Evolutionary conservation across 768 basidiomycete species (phyloP).

Genomic region (Leucosporidium creatinivorum): DNA sequence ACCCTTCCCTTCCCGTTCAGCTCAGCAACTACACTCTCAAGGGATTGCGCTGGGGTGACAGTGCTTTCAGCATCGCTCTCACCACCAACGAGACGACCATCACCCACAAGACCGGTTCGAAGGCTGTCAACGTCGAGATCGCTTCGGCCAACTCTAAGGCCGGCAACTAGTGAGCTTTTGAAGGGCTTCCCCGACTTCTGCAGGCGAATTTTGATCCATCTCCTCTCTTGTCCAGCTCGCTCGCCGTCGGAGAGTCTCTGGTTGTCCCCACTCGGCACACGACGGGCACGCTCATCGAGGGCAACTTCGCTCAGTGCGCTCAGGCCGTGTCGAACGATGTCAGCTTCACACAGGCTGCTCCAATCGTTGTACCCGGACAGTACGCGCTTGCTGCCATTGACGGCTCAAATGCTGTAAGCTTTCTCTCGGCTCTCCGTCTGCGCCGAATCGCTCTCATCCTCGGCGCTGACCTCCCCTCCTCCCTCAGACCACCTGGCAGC

Average conservation of each 20-base stretch:
- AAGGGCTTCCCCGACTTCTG: too few species aligned
- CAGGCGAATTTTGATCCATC: background rate
- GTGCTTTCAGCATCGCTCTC: slow-evolving; percentile 14
- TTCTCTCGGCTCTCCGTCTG: background rate
- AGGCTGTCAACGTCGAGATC: slow-evolving; percentile 15
- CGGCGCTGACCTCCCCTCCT: background rate
- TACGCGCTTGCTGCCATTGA: slow-evolving; percentile 25
- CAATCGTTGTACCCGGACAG: slow-evolving; percentile 22
- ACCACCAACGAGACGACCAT: slow-evolving; percentile 17
- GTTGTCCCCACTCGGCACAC: slow-evolving; percentile 14
- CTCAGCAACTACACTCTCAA: slow-evolving; percentile 29
- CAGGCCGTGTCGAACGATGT: slow-evolving; percentile 17
- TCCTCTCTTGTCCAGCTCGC: slow-evolving; percentile 1
- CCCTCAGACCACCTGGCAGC: slow-evolving; percentile 26
- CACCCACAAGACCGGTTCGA: background rate
- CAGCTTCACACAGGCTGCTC: background rate
- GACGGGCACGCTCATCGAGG: slow-evolving; percentile 21
- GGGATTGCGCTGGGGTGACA: slow-evolving; percentile 20
- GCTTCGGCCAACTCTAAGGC: slow-evolving; percentile 8
- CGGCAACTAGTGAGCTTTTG: slow-evolving; percentile 22
- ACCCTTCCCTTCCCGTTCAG: slow-evolving; percentile 27
- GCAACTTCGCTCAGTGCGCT: slow-evolving; percentile 29
- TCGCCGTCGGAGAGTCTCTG: slow-evolving; percentile 11
- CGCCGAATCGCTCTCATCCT: background rate
- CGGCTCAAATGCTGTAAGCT: slow-evolving; percentile 26